phyloP scores from a whole-genome alignment of 331 rosid species.

The Saraca asoca region DNA sequence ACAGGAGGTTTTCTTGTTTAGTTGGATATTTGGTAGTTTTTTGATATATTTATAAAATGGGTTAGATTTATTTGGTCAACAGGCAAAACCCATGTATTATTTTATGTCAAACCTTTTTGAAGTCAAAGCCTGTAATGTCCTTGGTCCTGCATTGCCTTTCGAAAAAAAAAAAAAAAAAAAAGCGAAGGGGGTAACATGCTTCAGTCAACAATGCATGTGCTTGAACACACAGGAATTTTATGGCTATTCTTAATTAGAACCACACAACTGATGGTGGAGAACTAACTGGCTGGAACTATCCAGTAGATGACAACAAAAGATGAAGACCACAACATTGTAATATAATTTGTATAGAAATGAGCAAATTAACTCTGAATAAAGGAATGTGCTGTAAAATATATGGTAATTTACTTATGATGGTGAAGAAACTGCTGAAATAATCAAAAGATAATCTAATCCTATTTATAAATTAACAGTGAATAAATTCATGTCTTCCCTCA shows the following conservation, averaged over 20 bases:
- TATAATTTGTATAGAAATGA: constrained; percentile 1
- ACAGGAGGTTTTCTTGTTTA: constrained; percentile 29
- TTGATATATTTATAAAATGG: constrained; percentile 17
- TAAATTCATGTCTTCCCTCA: neutral
- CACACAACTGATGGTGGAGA: constrained; percentile 31
- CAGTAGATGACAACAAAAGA: constrained; percentile 22
- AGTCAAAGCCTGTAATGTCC: constrained; percentile 56
- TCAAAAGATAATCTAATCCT: neutral
- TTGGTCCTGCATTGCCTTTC: constrained; percentile 53
- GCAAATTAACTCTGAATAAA: constrained; percentile 5
- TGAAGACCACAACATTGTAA: constrained; percentile 6
- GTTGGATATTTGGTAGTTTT: constrained; percentile 27
- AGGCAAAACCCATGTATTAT: constrained; percentile 35
- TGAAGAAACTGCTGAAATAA: constrained; percentile 10
- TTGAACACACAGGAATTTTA: constrained; percentile 36
- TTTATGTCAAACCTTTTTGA: constrained; percentile 29
- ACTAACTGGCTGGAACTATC: constrained; percentile 19
- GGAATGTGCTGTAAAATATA: constrained; percentile 3
- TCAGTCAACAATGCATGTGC: constrained; percentile 75
- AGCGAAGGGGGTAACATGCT: constrained; percentile 66
- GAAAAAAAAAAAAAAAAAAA: neutral
- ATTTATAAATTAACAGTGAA: constrained; percentile 7
- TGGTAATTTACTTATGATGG: constrained; percentile 8
- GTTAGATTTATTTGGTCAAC: constrained; percentile 52
- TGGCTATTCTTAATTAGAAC: constrained; percentile 33